A percentile compares a stretch with the other conserved stretches of the same genome.
Evolutionary conservation across 1,284 basidiomycete genomes (phyloP).

Genomic region (Neonothopanus nambi): DNA sequence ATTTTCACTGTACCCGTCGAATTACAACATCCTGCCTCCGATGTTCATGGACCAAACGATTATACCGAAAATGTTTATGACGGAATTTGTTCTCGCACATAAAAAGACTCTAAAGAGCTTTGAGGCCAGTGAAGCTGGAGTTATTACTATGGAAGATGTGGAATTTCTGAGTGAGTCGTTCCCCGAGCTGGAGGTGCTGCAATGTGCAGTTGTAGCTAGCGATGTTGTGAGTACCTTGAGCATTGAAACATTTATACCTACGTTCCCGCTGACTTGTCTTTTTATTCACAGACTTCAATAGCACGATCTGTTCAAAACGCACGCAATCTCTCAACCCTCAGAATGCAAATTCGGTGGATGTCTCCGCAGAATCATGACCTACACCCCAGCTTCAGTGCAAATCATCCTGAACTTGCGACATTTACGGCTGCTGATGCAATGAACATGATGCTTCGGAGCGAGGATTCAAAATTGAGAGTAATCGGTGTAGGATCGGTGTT

Average conservation of each 20-base stretch:
- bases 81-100: slow-evolving; percentile 50
- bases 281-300: slow-evolving; percentile 9
- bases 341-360: slow-evolving; percentile 53
- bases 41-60: slow-evolving; percentile 39
- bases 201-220: slow-evolving; percentile 51
- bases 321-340: slow-evolving; percentile 49
- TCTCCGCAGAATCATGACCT: slow-evolving; percentile 17
- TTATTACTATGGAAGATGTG: slow-evolving; percentile 48
- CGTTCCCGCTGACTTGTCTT: too few species aligned
- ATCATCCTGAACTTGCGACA: slow-evolving; percentile 20
- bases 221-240: slow-evolving; percentile 44
- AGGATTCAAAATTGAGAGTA: slow-evolving; percentile 45
- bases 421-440: slow-evolving; percentile 48
- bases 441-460: slow-evolving; percentile 51
- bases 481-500: slow-evolving; percentile 48
- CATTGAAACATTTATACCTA: not conserved
- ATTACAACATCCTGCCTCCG: not conserved
- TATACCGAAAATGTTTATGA: slow-evolving; percentile 55
- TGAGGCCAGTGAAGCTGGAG: slow-evolving; percentile 45
- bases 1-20: slow-evolving; percentile 38
- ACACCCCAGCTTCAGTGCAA: slow-evolving; percentile 9
- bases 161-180: slow-evolving; percentile 53
- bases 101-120: slow-evolving; percentile 46
- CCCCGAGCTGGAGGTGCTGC: slow-evolving; percentile 48
- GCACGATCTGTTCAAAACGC: slow-evolving; percentile 45